phyloP scores from a whole-genome alignment of 306 rosid species.

The cucumber (Cucumis sativus) region Cucumber_9930_V3 NC_026660.2:76001-76500 shows the following conservation, averaged over 20 bases:
- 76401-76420: not conserved
- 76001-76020: not conserved
- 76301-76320: not conserved
- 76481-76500: not conserved
- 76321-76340: not conserved
- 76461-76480: too few relatives aligned
- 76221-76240: not conserved
- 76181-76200: not conserved
- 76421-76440: not conserved
- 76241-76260: not conserved
- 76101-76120: not conserved
- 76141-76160: not conserved
- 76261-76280: not conserved
- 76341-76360: not conserved
- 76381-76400: not conserved
- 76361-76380: not conserved
- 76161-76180: not conserved
- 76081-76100: not conserved
- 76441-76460: not conserved
- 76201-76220: not conserved
- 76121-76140: not conserved
- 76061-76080: not conserved
- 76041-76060: not conserved
- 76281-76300: not conserved
- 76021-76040: not conserved